Evolutionary conservation across 2,329 filamentous ascomycete genomes (phyloP).

Genomic region (Cadophora sp.): DNA sequence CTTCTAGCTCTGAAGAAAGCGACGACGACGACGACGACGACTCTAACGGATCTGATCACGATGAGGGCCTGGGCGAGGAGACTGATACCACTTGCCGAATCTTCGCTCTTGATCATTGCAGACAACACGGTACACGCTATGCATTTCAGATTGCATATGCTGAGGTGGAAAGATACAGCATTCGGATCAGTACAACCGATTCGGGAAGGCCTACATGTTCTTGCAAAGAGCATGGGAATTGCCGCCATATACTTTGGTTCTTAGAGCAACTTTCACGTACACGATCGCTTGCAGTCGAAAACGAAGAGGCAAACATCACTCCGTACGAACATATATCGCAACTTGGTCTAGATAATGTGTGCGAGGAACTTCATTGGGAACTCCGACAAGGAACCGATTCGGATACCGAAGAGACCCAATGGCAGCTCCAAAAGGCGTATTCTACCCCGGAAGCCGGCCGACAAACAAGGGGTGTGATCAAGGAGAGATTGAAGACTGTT

Average conservation of each 20-base stretch:
- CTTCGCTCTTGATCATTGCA: conserved; percentile 40
- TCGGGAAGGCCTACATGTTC: conserved; percentile 33
- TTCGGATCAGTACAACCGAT: conserved; percentile 37
- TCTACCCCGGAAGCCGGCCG: conserved; percentile 17
- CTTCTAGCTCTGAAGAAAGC: conserved; percentile 22
- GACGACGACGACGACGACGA: conserved; percentile 29
- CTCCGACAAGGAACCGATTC: conserved; percentile 35
- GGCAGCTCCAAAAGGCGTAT: conserved; percentile 38
- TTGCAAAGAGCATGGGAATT: conserved; percentile 33
- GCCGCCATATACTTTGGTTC: conserved; percentile 40
- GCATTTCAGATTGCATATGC: conserved; percentile 43
- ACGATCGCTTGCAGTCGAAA: conserved; percentile 3
- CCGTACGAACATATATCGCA: conserved; percentile 37
- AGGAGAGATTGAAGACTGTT: conserved; percentile 32
- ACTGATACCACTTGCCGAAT: conserved; percentile 25
- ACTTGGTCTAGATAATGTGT: conserved; percentile 39
- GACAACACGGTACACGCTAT: conserved; percentile 35
- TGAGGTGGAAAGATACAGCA: conserved; percentile 35
- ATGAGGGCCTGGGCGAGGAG: conserved; percentile 25
- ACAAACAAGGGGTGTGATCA: conserved; percentile 32
- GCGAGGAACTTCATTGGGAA: conserved; percentile 41
- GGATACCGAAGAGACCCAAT: conserved; percentile 35
- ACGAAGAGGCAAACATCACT: conserved; percentile 10
- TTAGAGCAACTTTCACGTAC: conserved; percentile 33
- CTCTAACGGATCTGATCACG: conserved; percentile 25